Evolutionary conservation across 805 yeast genomes (phyloP), one percentile per base, ranked within the genome.

Genomic region (Yarrowia sp.): DNA sequence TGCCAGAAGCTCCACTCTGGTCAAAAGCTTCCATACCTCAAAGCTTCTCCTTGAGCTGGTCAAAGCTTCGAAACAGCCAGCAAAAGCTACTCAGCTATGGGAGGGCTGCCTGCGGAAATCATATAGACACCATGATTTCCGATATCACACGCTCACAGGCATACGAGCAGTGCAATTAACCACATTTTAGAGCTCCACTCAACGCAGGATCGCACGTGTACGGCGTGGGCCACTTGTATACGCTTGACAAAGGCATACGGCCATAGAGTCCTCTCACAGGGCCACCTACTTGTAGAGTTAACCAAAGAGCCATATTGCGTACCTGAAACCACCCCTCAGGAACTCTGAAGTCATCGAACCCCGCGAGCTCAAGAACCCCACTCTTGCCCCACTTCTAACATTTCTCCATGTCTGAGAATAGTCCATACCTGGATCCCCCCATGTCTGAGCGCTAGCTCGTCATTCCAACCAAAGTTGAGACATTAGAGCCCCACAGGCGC

Each of bases 401-500:
- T 24, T 24, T 24, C 30, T 24, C 30, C 30, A 24, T 24, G 30
- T 24, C 30, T 24, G 30, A 24, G 30, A 24, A 24, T 24, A 24
- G 30, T 24, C 30, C 30, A 24, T 24, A 7, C 30, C 30, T 24
- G 30, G 6, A 24, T 24, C 30, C 30, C 30, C 30, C 30, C 30
- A 24, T 50, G 40, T 50, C 56, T 50, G 56, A 34, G n/a, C 36
- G 6, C 12, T 12, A 12, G 50, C 12, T 17, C 3, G 56, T 20
- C 15, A 30, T 34, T 50, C 12, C 34, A 24, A 17, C 24, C 30
- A 50, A 34, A 17, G 42, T 17, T 50, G 56, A 50, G 56, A 50
- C 42, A 50, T 30, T 49, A 14, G 55, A 49, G 55, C 55, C 55
- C 55, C 55, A 17, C 42, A 33, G 10, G 24, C 52, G 38, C 52